Evolutionary conservation across 1,284 basidiomycete species (phyloP), one percentile per base, ranked within the genome.

Genomic region (Rhodotorula sp.): DNA sequence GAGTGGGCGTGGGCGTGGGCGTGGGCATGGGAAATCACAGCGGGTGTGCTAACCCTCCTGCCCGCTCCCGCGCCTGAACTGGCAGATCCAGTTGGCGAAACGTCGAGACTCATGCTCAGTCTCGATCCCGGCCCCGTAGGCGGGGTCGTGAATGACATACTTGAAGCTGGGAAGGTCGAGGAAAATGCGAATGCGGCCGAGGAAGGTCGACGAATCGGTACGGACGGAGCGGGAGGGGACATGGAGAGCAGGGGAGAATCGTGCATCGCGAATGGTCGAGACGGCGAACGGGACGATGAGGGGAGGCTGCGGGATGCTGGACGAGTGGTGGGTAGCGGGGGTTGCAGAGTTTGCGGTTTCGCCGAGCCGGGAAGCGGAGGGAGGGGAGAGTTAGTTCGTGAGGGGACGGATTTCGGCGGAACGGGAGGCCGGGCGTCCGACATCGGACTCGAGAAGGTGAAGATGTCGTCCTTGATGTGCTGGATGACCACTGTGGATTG

Each of bases 391-490:
- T 44, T 22, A 29, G 36, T 34, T 10, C 11, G 58, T 2, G 46
- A 27, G 10, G 53, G 19, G 29, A 36, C 59, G 48, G 57, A 47
- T 24, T 49, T 34, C 13, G 49, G 32, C 20, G 47, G 52, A 7
- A 29, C 52, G 44, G 48, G 34, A 20, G 47, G 44, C 17, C 32
- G 52, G 7, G 46, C 36, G 36, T 56, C 55, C 19, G 64, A 39
- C 8, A 19, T 1, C 2, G 67, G 65, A 1, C 51, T 66, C 4
- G 66, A 62, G 22, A 70, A 59, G 6, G 64, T 49, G 29, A 74
- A 67, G 53, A 72, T 70, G 59, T 72, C 84, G 72, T 90, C 89
- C 77, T 93, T 93, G 82, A 89, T 91, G 77, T 93, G 91, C 46
- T 86, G 90, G 67, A 92, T 82, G 77, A 86, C 89, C 32, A 93